phyloP scores from a whole-genome alignment of 2,329 filamentous ascomycete genomes.

The Epichloe scottii region DNA sequence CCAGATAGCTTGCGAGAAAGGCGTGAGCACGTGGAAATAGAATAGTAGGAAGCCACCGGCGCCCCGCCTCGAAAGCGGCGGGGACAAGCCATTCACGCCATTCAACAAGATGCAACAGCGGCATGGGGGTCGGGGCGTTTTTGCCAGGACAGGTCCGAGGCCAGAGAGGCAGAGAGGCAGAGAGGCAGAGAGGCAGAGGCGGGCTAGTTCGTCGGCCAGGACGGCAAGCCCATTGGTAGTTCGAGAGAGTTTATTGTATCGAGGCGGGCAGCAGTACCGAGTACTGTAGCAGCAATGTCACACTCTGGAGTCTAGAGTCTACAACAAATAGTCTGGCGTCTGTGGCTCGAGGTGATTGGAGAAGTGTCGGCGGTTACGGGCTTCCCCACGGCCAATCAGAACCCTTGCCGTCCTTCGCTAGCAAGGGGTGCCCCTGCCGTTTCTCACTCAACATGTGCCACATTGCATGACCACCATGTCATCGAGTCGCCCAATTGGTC shows the following conservation, averaged over 20 bases:
- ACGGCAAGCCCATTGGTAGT: no score
- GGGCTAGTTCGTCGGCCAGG: no score
- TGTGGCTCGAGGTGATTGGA: slow-evolving; percentile 15
- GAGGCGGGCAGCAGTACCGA: no score
- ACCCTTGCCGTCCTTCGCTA: slow-evolving; percentile 9
- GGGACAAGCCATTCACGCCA: no score
- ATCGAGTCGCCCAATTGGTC: not conserved
- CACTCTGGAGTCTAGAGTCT: no score
- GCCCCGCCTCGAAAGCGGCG: not conserved
- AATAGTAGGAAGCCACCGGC: not conserved
- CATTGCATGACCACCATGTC: not conserved
- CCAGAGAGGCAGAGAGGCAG: no score
- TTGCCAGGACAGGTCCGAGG: no score
- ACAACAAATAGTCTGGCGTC: not conserved
- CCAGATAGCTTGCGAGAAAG: not conserved
- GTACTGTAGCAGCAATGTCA: no score
- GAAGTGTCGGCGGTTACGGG: slow-evolving; percentile 27
- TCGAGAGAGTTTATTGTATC: no score
- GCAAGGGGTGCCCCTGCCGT: not conserved
- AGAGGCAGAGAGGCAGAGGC: no score
- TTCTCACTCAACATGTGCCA: not conserved
- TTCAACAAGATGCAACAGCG: no score
- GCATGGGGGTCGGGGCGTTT: no score
- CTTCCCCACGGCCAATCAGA: slow-evolving; percentile 20
- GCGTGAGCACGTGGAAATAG: not conserved